A percentile compares a stretch with the other conserved stretches of the same genome.
Conservation (phyloP, 225 moss, liverwort and hornwort genomes). For the Physcomitrium patens region DNA sequence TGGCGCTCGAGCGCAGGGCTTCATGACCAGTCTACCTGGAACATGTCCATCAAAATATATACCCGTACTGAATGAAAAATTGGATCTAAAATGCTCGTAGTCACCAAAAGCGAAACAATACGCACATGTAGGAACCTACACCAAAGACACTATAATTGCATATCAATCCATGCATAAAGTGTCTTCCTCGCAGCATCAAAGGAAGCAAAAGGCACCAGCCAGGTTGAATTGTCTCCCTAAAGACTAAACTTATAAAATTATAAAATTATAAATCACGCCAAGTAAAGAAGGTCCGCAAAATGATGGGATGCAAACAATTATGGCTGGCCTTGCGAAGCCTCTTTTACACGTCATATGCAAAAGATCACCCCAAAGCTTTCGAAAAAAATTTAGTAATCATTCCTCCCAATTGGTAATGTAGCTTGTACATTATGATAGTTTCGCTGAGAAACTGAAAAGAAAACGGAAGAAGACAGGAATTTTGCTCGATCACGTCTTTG, state of each 20-base stretch:
- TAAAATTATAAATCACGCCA: constrained; percentile 20
- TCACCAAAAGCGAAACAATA: constrained; percentile 22
- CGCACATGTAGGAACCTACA: constrained; percentile 18
- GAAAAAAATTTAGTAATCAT: constrained; percentile 21
- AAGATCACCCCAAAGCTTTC: constrained; percentile 9
- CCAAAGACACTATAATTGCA: constrained; percentile 9
- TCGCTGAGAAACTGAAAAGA: constrained; percentile 29
- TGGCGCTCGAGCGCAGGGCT: constrained; percentile 50
- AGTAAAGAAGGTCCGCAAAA: constrained; percentile 24
- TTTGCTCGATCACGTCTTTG: constrained; percentile 16
- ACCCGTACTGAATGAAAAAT: neutral
- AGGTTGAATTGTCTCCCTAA: constrained; percentile 3
- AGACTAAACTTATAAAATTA: neutral
- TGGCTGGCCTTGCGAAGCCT: constrained; percentile 1
- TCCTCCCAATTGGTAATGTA: neutral
- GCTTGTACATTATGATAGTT: constrained; percentile 16
- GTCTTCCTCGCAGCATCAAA: constrained; percentile 8
- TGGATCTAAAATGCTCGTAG: constrained; percentile 15
- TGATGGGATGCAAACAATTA: constrained; percentile 23
- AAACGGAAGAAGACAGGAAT: constrained; percentile 13
- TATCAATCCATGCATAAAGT: constrained; percentile 20
- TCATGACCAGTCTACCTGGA: constrained; percentile 57
- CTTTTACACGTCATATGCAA: constrained; percentile 18
- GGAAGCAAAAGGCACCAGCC: constrained; percentile 19
- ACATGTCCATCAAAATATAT: constrained; percentile 24